Percentiles rank a stretch among this genome's conserved stretches.
Evolutionary conservation across 805 yeast species (phyloP).

Genomic region (Maudiozyma bulderi): DNA sequence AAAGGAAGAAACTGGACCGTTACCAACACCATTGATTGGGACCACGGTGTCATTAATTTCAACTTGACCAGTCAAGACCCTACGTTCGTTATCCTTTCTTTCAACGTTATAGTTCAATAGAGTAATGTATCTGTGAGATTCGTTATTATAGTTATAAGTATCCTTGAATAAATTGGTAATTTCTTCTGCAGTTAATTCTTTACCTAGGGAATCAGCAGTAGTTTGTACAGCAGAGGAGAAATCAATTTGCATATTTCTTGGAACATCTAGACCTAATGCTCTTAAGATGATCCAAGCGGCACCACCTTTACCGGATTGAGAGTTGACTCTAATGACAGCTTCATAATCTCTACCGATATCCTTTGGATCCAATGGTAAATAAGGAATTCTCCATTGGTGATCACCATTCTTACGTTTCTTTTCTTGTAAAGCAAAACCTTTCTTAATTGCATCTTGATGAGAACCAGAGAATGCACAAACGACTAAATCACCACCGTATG

Average conservation of each 20-base stretch:
- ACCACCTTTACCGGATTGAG: constrained; percentile 85
- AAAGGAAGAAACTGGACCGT: constrained; percentile 77
- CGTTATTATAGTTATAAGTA: constrained; percentile 43
- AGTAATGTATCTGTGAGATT: constrained; percentile 24
- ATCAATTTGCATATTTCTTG: constrained; percentile 69
- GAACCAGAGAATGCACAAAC: constrained; percentile 79
- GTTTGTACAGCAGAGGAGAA: constrained; percentile 63
- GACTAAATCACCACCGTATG: constrained; percentile 74
- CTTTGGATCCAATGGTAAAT: constrained; percentile 74
- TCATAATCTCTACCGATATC: constrained; percentile 86
- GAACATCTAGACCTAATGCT: constrained; percentile 67
- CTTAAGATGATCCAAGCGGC: constrained; percentile 80
- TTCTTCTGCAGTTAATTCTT: constrained; percentile 59
- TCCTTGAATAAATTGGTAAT: constrained; percentile 54
- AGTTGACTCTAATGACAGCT: constrained; percentile 82
- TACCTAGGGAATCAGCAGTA: constrained; percentile 60
- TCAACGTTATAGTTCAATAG: constrained; percentile 41
- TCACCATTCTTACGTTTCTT: constrained; percentile 30
- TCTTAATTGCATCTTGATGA: constrained; percentile 84
- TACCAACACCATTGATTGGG: constrained; percentile 53
- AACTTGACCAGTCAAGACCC: constrained; percentile 38
- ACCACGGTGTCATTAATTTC: constrained; percentile 35
- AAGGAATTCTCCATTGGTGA: constrained; percentile 62
- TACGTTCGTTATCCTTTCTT: constrained; percentile 20
- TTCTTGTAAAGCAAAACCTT: constrained; percentile 50